Conservation (phyloP, 352 stramenopile species). For the Globisporangium mamillatum region DNA sequence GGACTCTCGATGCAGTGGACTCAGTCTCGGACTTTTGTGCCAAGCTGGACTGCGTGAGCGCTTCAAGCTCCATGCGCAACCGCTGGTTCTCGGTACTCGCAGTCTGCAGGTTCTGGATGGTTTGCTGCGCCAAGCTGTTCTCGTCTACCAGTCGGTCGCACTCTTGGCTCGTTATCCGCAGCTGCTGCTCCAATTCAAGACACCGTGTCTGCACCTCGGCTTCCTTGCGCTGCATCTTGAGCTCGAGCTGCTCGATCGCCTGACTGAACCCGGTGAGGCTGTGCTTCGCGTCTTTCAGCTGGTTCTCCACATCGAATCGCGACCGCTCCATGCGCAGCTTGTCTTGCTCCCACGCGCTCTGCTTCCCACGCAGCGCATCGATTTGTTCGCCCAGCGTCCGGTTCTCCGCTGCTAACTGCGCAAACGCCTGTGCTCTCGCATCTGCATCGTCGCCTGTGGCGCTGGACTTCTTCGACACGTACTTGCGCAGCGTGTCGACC, state of each 20-base stretch:
- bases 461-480: slow-evolving; percentile 24
- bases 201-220: slow-evolving; percentile 54
- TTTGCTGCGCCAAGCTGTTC: slow-evolving; percentile 17
- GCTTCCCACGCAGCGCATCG: slow-evolving; percentile 39
- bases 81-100: slow-evolving; percentile 40
- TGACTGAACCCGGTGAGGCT: slow-evolving; percentile 63
- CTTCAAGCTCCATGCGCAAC: slow-evolving; percentile 35
- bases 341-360: slow-evolving; percentile 42
- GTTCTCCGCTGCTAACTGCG: slow-evolving; percentile 52
- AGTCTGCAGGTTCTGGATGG: slow-evolving; percentile 37
- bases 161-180: slow-evolving; percentile 40
- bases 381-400: slow-evolving; percentile 58
- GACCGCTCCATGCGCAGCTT: slow-evolving; percentile 38
- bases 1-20: slow-evolving; percentile 30
- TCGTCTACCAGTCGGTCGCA: slow-evolving; percentile 37
- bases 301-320: slow-evolving; percentile 47
- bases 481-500: slow-evolving; percentile 49
- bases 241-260: slow-evolving; percentile 71
- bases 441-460: slow-evolving; percentile 2
- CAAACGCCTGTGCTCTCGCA: slow-evolving; percentile 25
- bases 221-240: slow-evolving; percentile 75
- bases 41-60: slow-evolving; percentile 14
- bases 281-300: slow-evolving; percentile 54
- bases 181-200: slow-evolving; percentile 51
- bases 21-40: slow-evolving; percentile 22